Conservation (phyloP, 305 asterid species). For the Fraxinus angustifolia region DNA sequence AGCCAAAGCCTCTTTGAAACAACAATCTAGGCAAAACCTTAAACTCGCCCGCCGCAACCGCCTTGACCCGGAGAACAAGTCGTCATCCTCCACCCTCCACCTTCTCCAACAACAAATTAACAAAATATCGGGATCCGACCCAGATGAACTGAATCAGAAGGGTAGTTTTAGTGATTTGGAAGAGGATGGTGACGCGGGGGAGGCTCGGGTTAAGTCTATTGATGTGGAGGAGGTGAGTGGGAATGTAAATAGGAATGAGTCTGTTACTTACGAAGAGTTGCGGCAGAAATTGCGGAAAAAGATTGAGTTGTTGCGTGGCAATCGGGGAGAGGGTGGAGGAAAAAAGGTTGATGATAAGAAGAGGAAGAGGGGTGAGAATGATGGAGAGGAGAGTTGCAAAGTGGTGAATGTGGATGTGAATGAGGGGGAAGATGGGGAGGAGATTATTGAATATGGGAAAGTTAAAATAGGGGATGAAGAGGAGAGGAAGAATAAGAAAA, state of each 20-base stretch:
- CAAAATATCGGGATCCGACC: not conserved
- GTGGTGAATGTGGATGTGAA: constrained; percentile 13
- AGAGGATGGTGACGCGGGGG: constrained; percentile 20
- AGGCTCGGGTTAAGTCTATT: constrained; percentile 18
- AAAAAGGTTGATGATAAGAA: constrained; percentile 26
- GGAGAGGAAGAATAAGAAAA: constrained; percentile 35
- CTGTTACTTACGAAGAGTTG: constrained; percentile 74
- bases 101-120: constrained; percentile 36
- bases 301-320: constrained; percentile 63
- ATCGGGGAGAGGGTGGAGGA: constrained; percentile 44
- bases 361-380: constrained; percentile 37
- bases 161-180: constrained; percentile 9
- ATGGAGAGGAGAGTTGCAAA: constrained; percentile 30
- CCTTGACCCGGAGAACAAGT: constrained; percentile 67
- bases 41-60: constrained; percentile 76
- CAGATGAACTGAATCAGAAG: constrained; percentile 10
- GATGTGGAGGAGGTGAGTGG: constrained; percentile 28
- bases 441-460: constrained; percentile 71
- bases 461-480: constrained; percentile 65
- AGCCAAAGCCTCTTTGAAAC: constrained; percentile 66
- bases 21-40: constrained; percentile 50
- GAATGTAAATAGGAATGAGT: constrained; percentile 19
- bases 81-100: constrained; percentile 48
- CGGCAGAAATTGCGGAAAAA: constrained; percentile 53
- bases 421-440: constrained; percentile 44